Evolutionary conservation across 257 asterid genomes (phyloP), one percentile per base, ranked within the genome.

Genomic region (Nicotiana tomentosiformis): DNA sequence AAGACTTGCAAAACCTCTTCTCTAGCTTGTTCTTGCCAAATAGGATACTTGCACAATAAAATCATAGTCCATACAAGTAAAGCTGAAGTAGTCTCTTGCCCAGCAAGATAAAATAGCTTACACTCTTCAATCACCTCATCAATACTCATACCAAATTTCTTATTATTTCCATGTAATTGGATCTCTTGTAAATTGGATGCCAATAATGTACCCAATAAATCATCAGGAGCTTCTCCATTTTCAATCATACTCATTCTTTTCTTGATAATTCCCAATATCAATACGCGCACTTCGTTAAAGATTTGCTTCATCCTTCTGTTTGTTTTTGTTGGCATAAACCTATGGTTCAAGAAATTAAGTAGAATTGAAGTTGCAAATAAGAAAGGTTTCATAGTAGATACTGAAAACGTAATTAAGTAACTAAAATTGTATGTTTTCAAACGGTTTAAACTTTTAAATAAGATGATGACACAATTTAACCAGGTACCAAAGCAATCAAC

Each of bases 121-220:
- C 89, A 87, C 60, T 87, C 89, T 74, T 84, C 86, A 80, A 87
- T 82, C 5, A 84, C 83, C 14, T 84, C 89, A 77, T 84, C 77
- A 23, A 80, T 69, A 39, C 62, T 84, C 84, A 87, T 82, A 35
- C 86, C 89, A 14, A 9, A 82, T 7, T 46, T 78, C 32, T 53
- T 39, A 10, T 37, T 26, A 29, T 60, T 74, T 37, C 83, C 87
- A 51, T 82, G 20, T 35, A 30, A 43, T 57, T 53, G 66, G 0
- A 66, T 84, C 35, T 82, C 84, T 43, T 79, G 60, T 77, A 77
- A 80, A 62, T 82, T 85, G n/a, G 88, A 82, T 20, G 66, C 74
- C 32, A 85, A 26, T 14, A 85, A 0, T 78, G 62, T 82, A 8
- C 89, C 79, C 53, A 87, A 7, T 29, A 87, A 53, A 62, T 87